phyloP scores from a whole-genome alignment of 139 green algal species.

The Haematococcus lacustris region DNA sequence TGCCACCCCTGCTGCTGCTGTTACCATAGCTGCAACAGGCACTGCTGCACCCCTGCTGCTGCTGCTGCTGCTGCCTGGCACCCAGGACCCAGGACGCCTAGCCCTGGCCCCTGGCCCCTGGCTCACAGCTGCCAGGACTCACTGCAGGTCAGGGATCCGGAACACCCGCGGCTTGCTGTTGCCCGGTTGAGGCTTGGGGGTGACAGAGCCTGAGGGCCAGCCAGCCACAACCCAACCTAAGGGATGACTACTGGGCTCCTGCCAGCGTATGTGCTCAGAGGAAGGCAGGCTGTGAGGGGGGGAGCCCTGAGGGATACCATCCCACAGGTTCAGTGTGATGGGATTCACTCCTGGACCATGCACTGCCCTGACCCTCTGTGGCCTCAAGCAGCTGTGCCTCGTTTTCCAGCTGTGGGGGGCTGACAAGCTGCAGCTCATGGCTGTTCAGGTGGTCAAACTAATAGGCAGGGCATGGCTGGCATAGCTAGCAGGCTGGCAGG shows the following conservation, averaged over 20 bases:
- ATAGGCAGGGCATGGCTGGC: background rate
- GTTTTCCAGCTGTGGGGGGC: no score
- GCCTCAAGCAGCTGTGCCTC: no score
- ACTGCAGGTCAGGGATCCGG: slow-evolving; percentile 71
- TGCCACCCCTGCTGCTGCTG: no score
- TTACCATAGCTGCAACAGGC: no score
- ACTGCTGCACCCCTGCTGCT: no score
- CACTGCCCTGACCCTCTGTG: no score
- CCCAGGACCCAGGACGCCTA: no score
- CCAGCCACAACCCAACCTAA: background rate
- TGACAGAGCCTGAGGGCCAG: slow-evolving; percentile 53
- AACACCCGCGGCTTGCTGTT: slow-evolving; percentile 91
- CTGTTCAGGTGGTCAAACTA: background rate
- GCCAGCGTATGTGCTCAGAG: background rate
- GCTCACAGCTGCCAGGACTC: slow-evolving; percentile 5
- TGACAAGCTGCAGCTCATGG: background rate
- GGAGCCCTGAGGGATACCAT: background rate
- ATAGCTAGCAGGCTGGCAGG: background rate
- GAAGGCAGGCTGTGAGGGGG: background rate
- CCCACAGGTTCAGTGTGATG: no score
- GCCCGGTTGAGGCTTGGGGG: slow-evolving; percentile 83
- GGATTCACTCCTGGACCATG: no score
- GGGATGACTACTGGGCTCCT: no score
- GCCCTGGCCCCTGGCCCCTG: no score
- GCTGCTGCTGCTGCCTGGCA: background rate